A percentile compares a stretch with the other conserved stretches of the same genome.
Conservation (phyloP, 208 protist species). For the Wallacemonas sp. region DNA sequence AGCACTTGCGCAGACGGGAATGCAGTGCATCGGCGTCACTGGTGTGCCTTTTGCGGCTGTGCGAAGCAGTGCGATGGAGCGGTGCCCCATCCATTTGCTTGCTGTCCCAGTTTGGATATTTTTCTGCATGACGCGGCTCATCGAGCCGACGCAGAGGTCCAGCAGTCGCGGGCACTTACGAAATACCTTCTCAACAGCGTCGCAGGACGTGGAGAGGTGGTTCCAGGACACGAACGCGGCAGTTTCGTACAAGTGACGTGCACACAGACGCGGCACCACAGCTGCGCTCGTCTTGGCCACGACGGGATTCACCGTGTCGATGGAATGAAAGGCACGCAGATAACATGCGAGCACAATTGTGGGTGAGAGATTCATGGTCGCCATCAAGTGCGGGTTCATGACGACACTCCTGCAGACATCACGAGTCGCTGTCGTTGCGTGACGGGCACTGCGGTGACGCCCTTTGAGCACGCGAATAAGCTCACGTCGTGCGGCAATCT, state of each 20-base stretch:
- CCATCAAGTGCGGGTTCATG: conserved; percentile 28
- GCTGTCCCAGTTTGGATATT: conserved; percentile 3
- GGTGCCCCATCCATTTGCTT: conserved; percentile 58
- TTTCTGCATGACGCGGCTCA: conserved; percentile 46
- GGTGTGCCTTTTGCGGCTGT: conserved; percentile 9
- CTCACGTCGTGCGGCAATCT: background rate
- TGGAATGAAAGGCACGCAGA: conserved; percentile 44
- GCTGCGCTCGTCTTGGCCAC: conserved; percentile 35
- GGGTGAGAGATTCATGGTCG: conserved; percentile 37
- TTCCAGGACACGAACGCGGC: conserved; percentile 69
- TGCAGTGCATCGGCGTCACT: conserved; percentile 45
- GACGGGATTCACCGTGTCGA: conserved; percentile 14
- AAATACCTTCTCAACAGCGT: conserved; percentile 20
- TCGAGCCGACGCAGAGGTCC: conserved; percentile 27
- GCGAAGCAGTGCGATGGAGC: conserved; percentile 52
- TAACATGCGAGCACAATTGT: conserved; percentile 28
- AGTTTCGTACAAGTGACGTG: conserved; percentile 22
- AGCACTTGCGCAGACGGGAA: conserved; percentile 47
- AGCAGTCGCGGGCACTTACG: conserved; percentile 17
- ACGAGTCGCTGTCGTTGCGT: background rate
- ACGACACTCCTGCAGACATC: conserved; percentile 6
- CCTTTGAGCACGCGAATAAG: background rate
- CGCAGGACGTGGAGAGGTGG: conserved; percentile 44
- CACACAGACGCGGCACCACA: conserved; percentile 32
- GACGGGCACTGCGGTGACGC: background rate